Conservation (phyloP, 768 basidiomycete genomes). For the Boletus barrowsii region DNA sequence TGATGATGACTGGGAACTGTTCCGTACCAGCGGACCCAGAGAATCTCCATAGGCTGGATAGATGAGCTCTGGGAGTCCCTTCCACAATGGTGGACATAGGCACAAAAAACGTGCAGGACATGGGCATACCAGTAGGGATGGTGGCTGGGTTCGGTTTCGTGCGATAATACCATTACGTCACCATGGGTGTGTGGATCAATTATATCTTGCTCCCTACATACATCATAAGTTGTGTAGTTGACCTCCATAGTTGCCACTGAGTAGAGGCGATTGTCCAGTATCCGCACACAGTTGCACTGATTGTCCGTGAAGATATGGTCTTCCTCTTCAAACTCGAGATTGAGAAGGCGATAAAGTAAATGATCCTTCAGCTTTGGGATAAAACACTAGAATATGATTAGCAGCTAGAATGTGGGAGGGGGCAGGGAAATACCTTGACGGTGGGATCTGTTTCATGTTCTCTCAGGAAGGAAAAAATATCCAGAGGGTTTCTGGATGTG, state of each 20-base stretch:
- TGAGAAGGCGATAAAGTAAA: constrained; percentile 7
- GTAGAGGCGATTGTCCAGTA: constrained; percentile 22
- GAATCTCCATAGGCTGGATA: constrained; percentile 12
- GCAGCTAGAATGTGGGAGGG: not conserved
- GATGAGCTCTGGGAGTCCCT: not conserved
- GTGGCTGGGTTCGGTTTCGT: not conserved
- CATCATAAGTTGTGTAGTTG: constrained; percentile 34
- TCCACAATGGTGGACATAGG: constrained; percentile 18
- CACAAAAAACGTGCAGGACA: constrained; percentile 30
- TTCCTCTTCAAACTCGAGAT: not conserved
- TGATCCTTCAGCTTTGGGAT: constrained; percentile 12
- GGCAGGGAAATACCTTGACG: constrained; percentile 3
- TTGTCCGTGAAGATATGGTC: constrained; percentile 5
- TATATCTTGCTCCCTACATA: constrained; percentile 22
- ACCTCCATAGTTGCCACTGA: constrained; percentile 19
- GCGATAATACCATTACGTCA: constrained; percentile 25
- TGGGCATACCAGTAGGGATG: constrained; percentile 35
- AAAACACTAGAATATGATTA: constrained; percentile 3
- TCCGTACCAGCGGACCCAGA: constrained; percentile 24
- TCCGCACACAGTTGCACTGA: constrained; percentile 8
- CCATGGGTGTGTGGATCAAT: constrained; percentile 13
- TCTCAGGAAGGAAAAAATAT: not conserved
- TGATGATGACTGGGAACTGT: constrained; percentile 3
- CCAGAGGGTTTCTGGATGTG: not conserved
- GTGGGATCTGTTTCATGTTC: constrained; percentile 5